phyloP scores from a whole-genome alignment of 164 flowering plant species.

The Vitis labrusca region DNA sequence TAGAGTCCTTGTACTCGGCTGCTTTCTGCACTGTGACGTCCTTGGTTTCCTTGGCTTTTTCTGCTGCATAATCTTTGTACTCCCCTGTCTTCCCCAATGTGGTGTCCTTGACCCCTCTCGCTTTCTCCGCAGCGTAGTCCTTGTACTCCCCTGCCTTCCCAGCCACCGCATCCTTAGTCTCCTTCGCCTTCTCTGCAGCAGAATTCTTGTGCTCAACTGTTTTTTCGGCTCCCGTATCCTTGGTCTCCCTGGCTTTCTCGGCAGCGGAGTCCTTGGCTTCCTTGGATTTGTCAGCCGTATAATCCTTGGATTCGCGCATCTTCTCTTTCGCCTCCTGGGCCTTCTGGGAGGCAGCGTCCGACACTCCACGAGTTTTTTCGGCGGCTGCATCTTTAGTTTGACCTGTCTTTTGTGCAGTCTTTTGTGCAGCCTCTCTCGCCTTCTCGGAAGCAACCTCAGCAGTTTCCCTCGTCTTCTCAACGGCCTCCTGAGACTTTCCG shows the following conservation, averaged over 20 bases:
- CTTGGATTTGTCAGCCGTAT: conserved; percentile 19
- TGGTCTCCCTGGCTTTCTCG: conserved; percentile 18
- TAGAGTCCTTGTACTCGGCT: conserved; percentile 33
- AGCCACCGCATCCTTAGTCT: not conserved
- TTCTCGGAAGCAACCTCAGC: conserved; percentile 2
- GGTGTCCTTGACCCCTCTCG: conserved; percentile 24
- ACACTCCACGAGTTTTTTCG: conserved; percentile 19
- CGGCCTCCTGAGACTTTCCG: conserved; percentile 29
- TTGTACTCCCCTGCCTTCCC: conserved; percentile 22
- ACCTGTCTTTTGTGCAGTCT: not conserved
- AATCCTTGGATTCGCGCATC: conserved; percentile 20
- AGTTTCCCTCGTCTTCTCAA: conserved; percentile 10
- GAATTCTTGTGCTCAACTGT: conserved; percentile 1
- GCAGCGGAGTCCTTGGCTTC: conserved; percentile 17
- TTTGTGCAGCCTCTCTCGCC: not conserved
- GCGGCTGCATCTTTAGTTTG: conserved; percentile 13
- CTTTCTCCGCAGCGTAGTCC: conserved; percentile 27
- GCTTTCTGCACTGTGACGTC: conserved; percentile 31
- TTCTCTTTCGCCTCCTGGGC: conserved; percentile 18
- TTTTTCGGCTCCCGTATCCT: conserved; percentile 13
- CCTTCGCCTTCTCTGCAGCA: conserved; percentile 26
- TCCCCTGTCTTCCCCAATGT: conserved; percentile 25
- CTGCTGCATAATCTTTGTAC: conserved; percentile 22
- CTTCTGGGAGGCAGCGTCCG: conserved; percentile 15
- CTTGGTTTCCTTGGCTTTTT: conserved; percentile 31